Conservation (phyloP, 345 rosid genomes). For the Hypericum perforatum region DNA sequence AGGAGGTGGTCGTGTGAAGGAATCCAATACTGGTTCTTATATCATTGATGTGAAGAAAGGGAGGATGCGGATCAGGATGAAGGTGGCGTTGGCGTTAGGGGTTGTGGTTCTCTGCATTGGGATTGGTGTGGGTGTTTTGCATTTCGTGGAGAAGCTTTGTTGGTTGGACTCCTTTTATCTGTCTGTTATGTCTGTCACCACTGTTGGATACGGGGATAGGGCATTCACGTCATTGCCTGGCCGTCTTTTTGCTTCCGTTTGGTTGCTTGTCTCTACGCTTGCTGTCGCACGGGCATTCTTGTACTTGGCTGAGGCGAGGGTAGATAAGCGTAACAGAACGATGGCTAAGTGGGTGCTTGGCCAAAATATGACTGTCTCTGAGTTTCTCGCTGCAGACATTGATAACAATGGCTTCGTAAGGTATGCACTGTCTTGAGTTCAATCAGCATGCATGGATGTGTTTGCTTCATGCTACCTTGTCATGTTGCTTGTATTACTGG, state of each 20-base stretch:
- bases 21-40: conserved; percentile 29
- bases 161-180: conserved; percentile 89
- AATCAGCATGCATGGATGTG: background rate
- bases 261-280: conserved; percentile 90
- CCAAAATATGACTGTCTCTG: conserved; percentile 68
- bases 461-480: too few species aligned
- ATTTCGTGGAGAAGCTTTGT: conserved; percentile 56
- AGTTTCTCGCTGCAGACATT: conserved; percentile 82
- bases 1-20: conserved; percentile 13
- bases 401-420: conserved; percentile 78
- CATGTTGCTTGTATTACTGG: too few species aligned
- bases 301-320: conserved; percentile 78
- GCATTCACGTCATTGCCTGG: conserved; percentile 62
- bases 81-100: conserved; percentile 82
- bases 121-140: conserved; percentile 67
- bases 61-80: conserved; percentile 92
- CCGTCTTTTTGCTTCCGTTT: conserved; percentile 66
- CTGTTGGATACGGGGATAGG: conserved; percentile 80
- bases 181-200: conserved; percentile 93
- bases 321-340: conserved; percentile 75
- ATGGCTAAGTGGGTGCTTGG: conserved; percentile 72
- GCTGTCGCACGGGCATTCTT: conserved; percentile 75
- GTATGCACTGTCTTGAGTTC: conserved; percentile 23
- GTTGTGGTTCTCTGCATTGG: conserved; percentile 83
- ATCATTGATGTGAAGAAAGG: conserved; percentile 83